Evolutionary conservation across 129 eudicot genomes (phyloP), one percentile per base, ranked within the genome.

Genomic region (Pulicaria dysenterica): DNA sequence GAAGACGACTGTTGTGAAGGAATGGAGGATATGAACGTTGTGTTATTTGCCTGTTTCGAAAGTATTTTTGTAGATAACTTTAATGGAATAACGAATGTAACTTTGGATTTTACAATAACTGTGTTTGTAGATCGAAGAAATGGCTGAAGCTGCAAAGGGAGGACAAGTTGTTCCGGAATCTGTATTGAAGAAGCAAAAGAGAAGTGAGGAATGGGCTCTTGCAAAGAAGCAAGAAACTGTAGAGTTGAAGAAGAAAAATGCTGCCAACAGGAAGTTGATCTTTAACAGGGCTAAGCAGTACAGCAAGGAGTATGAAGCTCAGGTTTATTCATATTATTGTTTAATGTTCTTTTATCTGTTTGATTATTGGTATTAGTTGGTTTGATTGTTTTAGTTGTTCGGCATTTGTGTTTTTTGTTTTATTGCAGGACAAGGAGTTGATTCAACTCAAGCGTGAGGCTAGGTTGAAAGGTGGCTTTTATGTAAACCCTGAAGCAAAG

Each of bases 401-500:
- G 3, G 19, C 19, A 6, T 42, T 0, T 19, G 6, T 5, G 1
- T 3, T 56, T 2, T 41, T 0, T 3, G 12, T 73, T 51, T 11
- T 10, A 12, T 7, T 81, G 40, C 64, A 89, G 96, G 87, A 85
- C 17, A 85, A 74, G 62, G 88, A 87, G 86, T 44, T 85, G 81
- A 85, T 92, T 40, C 84, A 74, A 43, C 60, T 92, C 81, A 92
- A 87, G 82, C 90, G 97, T 46, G 96, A 92, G 79, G 96, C 97
- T 1, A 83, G 92, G 45, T 75, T 92, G 82, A 89, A 76, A 37
- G 80, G 80, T 76, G 97, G 97, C 5, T 91, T 91, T 15, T 91
- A 91, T 80, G 97, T 91, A 5, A 86, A 82, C 65, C 97, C 97
- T 8, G 95, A 91, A 57, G 90, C 97, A 12, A 91, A 88, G 87